phyloP scores from a whole-genome alignment of 768 basidiomycete species.

The Obba rivulosa region DNA sequence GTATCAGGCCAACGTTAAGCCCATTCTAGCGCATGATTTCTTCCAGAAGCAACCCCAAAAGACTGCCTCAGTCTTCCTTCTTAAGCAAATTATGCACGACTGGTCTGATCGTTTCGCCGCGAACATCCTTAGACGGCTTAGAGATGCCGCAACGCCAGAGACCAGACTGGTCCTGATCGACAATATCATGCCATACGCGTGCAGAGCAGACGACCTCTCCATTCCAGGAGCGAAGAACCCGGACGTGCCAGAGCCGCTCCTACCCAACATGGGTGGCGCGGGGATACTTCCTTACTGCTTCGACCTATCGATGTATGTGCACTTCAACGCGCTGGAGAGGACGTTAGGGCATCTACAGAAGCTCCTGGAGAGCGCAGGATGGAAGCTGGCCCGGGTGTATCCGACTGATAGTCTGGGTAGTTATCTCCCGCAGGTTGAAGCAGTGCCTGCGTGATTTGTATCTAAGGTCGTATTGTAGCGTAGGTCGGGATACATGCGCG shows the following conservation, averaged over 20 bases:
- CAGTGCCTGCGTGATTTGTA: too few relatives aligned
- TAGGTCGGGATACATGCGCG: too few relatives aligned
- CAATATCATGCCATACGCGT: constrained; percentile 18
- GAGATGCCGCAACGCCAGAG: constrained; percentile 14
- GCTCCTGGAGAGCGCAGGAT: too few relatives aligned
- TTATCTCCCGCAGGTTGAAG: too few relatives aligned
- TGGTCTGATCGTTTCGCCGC: constrained; percentile 14
- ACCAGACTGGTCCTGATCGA: constrained; percentile 24
- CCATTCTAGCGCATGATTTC: constrained; percentile 5
- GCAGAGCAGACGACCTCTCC: constrained; percentile 10
- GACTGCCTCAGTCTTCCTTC: constrained; percentile 9
- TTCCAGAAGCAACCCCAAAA: constrained; percentile 1
- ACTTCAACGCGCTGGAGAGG: too few relatives aligned
- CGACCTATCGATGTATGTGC: constrained; percentile 11
- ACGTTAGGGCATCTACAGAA: too few relatives aligned
- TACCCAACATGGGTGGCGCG: constrained; percentile 18
- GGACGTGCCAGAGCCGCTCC: constrained; percentile 17
- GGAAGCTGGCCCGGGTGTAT: too few relatives aligned
- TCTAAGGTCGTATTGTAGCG: too few relatives aligned
- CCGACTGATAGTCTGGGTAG: too few relatives aligned
- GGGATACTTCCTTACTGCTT: constrained; percentile 9
- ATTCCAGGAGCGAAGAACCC: constrained; percentile 3
- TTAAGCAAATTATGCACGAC: constrained; percentile 9
- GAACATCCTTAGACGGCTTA: constrained; percentile 20
- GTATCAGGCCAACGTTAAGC: background rate